phyloP scores from a whole-genome alignment of 805 yeast species.

The Lipomyces spencermartinsiae region DNA sequence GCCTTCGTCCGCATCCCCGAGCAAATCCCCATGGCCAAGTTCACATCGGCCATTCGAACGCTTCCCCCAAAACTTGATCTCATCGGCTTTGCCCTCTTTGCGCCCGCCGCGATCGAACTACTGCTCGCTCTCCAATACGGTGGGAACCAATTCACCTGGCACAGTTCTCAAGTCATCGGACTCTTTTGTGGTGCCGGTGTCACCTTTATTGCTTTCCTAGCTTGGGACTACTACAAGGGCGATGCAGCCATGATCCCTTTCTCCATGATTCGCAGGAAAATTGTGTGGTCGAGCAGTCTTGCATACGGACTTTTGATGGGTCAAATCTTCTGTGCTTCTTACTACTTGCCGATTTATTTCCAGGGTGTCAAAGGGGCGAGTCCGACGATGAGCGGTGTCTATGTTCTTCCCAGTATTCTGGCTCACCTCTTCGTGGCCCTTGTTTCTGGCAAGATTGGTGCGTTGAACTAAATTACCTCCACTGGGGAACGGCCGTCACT shows the following conservation, averaged over 20 bases:
- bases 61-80: no score
- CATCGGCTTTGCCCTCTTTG: conserved; percentile 24
- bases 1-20: no score
- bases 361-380: neutral
- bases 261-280: conserved; percentile 48
- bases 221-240: conserved; percentile 58
- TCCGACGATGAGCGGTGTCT: conserved; percentile 53
- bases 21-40: no score
- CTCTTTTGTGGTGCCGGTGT: conserved; percentile 48
- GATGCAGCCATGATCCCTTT: conserved; percentile 61
- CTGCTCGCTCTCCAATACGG: conserved; percentile 12
- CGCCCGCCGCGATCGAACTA: conserved; percentile 52
- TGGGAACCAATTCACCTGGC: conserved; percentile 20
- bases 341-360: conserved; percentile 7
- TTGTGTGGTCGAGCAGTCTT: conserved; percentile 48
- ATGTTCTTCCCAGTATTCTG: no score
- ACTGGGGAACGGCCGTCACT: no score
- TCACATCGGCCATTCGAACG: no score
- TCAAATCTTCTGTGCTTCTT: conserved; percentile 42
- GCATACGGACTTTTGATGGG: conserved; percentile 50
- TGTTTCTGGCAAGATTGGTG: no score
- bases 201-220: conserved; percentile 51
- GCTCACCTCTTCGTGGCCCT: no score
- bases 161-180: conserved; percentile 12
- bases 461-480: no score